phyloP scores from a whole-genome alignment of 1,284 basidiomycete genomes.

The Cystobasidium pallidum region DNA sequence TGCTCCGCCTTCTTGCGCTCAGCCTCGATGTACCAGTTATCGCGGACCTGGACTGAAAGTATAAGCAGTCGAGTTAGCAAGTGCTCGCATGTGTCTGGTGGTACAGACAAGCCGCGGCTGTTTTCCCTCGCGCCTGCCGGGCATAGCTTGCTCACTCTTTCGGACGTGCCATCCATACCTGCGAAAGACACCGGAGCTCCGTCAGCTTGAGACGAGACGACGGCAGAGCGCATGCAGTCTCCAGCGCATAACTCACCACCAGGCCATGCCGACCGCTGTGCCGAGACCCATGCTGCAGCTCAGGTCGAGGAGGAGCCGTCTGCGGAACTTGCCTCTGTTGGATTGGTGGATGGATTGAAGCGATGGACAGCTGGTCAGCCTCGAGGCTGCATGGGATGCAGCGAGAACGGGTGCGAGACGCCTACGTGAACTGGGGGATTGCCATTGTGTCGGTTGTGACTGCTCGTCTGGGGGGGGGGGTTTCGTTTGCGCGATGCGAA shows the following conservation, averaged over 20 bases:
- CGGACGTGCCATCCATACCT: conserved; percentile 45
- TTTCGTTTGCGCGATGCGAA: too few relatives aligned
- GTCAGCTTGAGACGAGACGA: neutral
- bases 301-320: conserved; percentile 39
- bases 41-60: conserved; percentile 30
- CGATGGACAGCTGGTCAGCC: neutral
- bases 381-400: neutral
- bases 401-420: too few relatives aligned
- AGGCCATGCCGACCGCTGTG: conserved; percentile 34
- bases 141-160: conserved; percentile 16
- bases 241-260: conserved; percentile 33
- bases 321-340: conserved; percentile 25
- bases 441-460: conserved; percentile 19
- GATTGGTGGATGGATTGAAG: neutral
- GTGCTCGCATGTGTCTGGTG: neutral
- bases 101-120: neutral
- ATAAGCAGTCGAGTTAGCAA: too few relatives aligned
- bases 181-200: neutral
- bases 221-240: neutral
- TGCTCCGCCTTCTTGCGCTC: conserved; percentile 27
- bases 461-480: too few relatives aligned
- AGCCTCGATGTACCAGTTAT: conserved; percentile 41
- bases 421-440: conserved; percentile 26
- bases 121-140: neutral
- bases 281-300: conserved; percentile 32